Evolutionary conservation across 2,329 filamentous ascomycete genomes (phyloP).

Genomic region (Colletotrichum incanum): DNA sequence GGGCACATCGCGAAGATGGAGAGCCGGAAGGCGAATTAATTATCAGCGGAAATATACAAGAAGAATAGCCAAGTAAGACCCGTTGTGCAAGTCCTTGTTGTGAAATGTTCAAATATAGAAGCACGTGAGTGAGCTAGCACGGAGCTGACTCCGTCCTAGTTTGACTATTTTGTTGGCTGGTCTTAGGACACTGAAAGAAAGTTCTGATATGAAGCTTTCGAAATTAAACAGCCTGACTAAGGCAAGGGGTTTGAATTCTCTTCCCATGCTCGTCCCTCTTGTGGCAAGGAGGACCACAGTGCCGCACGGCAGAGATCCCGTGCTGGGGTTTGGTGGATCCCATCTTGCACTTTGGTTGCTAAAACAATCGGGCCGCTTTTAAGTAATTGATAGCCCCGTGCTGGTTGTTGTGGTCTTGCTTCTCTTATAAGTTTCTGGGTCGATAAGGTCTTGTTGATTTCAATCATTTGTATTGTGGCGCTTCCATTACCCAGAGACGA

Average conservation of each 20-base stretch:
- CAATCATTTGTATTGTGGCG: conserved; percentile 8
- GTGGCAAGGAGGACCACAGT: conserved; percentile 24
- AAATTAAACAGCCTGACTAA: conserved; percentile 13
- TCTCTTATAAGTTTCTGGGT: conserved; percentile 21
- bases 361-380: conserved; percentile 27
- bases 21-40: no score
- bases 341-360: conserved; percentile 5
- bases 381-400: conserved; percentile 23
- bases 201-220: background rate
- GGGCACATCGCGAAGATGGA: background rate
- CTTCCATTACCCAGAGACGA: background rate
- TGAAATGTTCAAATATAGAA: background rate
- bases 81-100: background rate
- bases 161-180: background rate
- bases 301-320: conserved; percentile 17
- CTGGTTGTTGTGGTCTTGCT: background rate
- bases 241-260: conserved; percentile 8
- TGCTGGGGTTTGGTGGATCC: conserved; percentile 27
- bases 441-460: background rate
- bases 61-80: no score
- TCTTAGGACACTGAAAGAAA: conserved; percentile 6
- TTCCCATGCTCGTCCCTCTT: conserved; percentile 21
- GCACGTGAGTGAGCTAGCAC: no score
- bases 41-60: background rate
- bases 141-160: background rate